Evolutionary conservation across 2,329 filamentous ascomycete genomes (phyloP).

Genomic region (Ophiostoma novo-ulmi): DNA sequence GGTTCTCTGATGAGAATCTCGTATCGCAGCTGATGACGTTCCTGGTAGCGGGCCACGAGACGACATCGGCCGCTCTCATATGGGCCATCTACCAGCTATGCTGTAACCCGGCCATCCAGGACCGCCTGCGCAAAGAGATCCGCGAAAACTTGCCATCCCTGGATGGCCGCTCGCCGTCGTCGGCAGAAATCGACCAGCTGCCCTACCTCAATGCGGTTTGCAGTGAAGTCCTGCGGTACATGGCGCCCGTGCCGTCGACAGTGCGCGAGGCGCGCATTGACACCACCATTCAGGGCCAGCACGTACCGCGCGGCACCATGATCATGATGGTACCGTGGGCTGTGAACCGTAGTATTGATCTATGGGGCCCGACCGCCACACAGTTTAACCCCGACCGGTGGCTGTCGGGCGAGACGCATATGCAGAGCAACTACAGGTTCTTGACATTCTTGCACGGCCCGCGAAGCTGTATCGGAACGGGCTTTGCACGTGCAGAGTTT

Average conservation of each 20-base stretch:
- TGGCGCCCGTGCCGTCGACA: conserved; percentile 66
- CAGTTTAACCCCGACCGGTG: conserved; percentile 77
- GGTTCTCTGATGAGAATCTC: conserved; percentile 73
- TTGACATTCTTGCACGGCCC: conserved; percentile 84
- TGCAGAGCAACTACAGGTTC: conserved; percentile 62
- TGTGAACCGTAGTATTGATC: conserved; percentile 60
- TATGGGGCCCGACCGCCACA: conserved; percentile 73
- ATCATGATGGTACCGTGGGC: conserved; percentile 62
- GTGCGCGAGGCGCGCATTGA: conserved; percentile 60
- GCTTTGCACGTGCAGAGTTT: conserved; percentile 79
- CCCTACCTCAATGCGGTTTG: conserved; percentile 77
- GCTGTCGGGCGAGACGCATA: conserved; percentile 44
- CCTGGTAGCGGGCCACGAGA: conserved; percentile 76
- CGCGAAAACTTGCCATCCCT: conserved; percentile 53
- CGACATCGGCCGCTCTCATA: conserved; percentile 68
- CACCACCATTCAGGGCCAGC: conserved; percentile 59
- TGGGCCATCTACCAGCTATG: conserved; percentile 70
- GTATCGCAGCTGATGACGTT: conserved; percentile 89
- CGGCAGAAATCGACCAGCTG: conserved; percentile 62
- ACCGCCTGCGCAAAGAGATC: conserved; percentile 62
- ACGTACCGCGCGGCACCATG: conserved; percentile 64
- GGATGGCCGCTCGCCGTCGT: conserved; percentile 30
- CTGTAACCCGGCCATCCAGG: conserved; percentile 59
- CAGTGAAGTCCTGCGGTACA: conserved; percentile 70
- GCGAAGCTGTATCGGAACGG: conserved; percentile 75